Base-by-base conservation (phyloP, 768 basidiomycete species). In the Gloeophyllum trabeum region DNA sequence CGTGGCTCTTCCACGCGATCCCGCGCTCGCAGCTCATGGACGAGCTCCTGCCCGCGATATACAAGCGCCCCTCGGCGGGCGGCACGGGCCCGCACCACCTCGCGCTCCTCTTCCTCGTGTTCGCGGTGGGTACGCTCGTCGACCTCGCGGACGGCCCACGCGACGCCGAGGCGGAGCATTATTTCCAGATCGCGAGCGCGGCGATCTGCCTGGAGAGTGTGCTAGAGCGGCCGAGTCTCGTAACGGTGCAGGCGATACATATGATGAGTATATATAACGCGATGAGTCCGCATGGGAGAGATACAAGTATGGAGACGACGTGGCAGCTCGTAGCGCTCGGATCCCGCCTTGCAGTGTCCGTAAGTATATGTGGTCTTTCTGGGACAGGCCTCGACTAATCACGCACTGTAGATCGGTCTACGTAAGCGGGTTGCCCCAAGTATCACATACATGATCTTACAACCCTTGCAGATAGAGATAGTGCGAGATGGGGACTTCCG, bases 251-350 rank as follows among this genome's bases (percentile, higher is more conserved):
- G 58, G 62, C 73, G 5, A 58, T 86, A 14, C 78, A 81, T 56
- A 53, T 85, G 47, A 65, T 79, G 61, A 79, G 80, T 51, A 70
- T 80, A 6, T 84, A 81, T 53, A 77, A 76, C 42, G 75, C 73
- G 14, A 76, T 84, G 79, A 77, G 71, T 48, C 78, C 76, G 20
- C 49, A 58, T 3, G 65, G 62, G 42, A 68, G 66, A 41, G 79
- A 84, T 54, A 76, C 75, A 3, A 79, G 74, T 46, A 82, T 76
- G 79, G 80, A 81, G 61, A 73, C 74, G 61, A 76, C 80, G 16
- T 81, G 81, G 81, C 73, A 69, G 10, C 56, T 81, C 35, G 65
- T 80, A 28, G 76, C 73, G 7, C 61, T 83, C n/a, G 76, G 77
- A 1, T 67, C 73, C 10, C 76, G 83, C 61, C 53, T 83, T 30